Evolutionary conservation across 2,329 filamentous ascomycete species (phyloP).

Genomic region (Xylaria sp.): DNA sequence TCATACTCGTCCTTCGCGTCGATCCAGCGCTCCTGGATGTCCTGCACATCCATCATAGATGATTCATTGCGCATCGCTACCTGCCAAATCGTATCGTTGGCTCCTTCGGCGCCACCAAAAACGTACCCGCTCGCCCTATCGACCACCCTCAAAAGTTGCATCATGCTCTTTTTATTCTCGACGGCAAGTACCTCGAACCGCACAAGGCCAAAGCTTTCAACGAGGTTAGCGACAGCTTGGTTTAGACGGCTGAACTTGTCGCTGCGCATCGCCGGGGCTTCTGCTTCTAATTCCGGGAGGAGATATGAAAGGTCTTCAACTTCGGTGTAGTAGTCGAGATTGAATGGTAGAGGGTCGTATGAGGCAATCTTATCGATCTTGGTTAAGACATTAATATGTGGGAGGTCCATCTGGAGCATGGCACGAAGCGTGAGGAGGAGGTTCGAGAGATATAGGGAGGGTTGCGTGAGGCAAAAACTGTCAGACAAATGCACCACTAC

Average conservation of each 20-base stretch:
- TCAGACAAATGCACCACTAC: constrained; percentile 94
- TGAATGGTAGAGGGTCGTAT: constrained; percentile 90
- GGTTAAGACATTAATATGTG: constrained; percentile 93
- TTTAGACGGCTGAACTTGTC: constrained; percentile 88
- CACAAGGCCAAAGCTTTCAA: constrained; percentile 90
- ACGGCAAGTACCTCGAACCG: constrained; percentile 93
- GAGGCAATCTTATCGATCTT: constrained; percentile 95
- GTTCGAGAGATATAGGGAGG: constrained; percentile 94
- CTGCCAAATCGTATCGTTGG: constrained; percentile 97
- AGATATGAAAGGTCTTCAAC: constrained; percentile 92
- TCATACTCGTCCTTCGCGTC: constrained; percentile 91
- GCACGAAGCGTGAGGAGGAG: constrained; percentile 91
- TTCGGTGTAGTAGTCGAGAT: constrained; percentile 96
- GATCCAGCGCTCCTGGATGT: constrained; percentile 96
- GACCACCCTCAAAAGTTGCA: constrained; percentile 86
- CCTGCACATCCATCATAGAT: constrained; percentile 80
- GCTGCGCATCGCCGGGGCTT: constrained; percentile 75
- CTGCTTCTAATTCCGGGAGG: constrained; percentile 80
- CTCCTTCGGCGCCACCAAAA: constrained; percentile 89
- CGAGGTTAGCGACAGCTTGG: constrained; percentile 83
- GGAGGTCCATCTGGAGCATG: constrained; percentile 98
- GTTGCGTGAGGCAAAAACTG: constrained; percentile 90
- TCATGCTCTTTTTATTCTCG: constrained; percentile 98
- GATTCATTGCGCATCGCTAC: constrained; percentile 86
- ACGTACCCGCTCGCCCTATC: constrained; percentile 93